phyloP scores from a whole-genome alignment of 164 flowering plant genomes.

The Stephania yunnanensis region DNA sequence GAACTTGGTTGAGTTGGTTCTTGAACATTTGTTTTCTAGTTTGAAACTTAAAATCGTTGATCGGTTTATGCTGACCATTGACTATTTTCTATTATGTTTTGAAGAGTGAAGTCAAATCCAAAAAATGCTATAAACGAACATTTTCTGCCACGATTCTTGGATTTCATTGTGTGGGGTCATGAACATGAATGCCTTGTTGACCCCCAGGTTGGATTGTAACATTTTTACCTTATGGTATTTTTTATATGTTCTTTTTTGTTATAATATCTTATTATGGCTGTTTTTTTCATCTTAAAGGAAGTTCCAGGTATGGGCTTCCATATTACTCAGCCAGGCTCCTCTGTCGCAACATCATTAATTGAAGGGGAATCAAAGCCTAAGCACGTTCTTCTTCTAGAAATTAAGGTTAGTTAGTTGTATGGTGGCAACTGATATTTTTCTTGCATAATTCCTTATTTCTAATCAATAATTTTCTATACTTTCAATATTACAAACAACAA shows the following conservation, averaged over 20 bases:
- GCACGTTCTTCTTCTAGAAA: slow-evolving; percentile 92
- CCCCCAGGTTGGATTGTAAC: slow-evolving; percentile 60
- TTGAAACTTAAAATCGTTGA: not conserved
- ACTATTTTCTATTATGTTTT: slow-evolving; percentile 13
- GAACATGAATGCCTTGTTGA: slow-evolving; percentile 97
- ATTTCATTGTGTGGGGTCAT: slow-evolving; percentile 98
- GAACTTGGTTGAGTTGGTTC: not conserved
- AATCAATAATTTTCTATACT: no score
- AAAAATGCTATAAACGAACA: slow-evolving; percentile 99
- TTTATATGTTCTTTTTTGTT: not conserved
- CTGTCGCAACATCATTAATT: slow-evolving; percentile 94
- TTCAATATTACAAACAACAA: no score
- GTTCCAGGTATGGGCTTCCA: slow-evolving; percentile 99
- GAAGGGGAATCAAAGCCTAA: slow-evolving; percentile 99
- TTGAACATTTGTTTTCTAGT: not conserved
- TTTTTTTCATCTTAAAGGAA: slow-evolving; percentile 49
- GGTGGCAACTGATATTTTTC: slow-evolving; percentile 3
- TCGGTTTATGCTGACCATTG: not conserved
- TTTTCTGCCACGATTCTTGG: slow-evolving; percentile 89
- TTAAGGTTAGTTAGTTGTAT: slow-evolving; percentile 67
- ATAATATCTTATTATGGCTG: slow-evolving; percentile 16
- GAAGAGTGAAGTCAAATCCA: slow-evolving; percentile 90
- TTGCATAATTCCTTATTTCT: not conserved
- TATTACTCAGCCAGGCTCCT: slow-evolving; percentile 98
- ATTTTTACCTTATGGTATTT: not conserved